Percentiles rank a stretch among this genome's conserved stretches.
These are phyloP conservation scores for Yamagishiella unicocca DNA, from an alignment of 139 green algal species.

Conservation along the genomic window DNA sequence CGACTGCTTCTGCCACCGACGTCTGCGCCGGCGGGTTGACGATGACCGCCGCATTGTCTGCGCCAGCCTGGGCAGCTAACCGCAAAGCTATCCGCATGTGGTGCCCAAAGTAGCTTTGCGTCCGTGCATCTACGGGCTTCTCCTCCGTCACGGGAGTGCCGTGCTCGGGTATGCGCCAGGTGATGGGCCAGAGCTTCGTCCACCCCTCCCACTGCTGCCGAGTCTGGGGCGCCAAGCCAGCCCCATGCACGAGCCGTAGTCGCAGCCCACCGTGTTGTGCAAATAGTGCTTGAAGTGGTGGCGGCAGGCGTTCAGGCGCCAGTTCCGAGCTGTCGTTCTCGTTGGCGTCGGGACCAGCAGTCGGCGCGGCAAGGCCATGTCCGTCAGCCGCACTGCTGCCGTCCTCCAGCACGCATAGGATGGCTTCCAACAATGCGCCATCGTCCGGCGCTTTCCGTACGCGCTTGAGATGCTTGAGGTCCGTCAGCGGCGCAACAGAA, in stretches of 20 bases:
- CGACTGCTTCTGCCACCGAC: slow-evolving; percentile 57
- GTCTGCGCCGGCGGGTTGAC: slow-evolving; percentile 64
- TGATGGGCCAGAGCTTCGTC: slow-evolving; percentile 80
- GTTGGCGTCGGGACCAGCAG: not conserved
- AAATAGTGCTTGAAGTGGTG: not conserved
- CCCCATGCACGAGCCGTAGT: slow-evolving; percentile 55
- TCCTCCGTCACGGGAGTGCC: slow-evolving; percentile 29
- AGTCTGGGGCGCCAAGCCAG: slow-evolving; percentile 62
- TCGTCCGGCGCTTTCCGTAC: slow-evolving; percentile 61
- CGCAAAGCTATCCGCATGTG: slow-evolving; percentile 66
- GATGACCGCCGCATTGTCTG: slow-evolving; percentile 76
- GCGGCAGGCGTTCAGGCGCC: not conserved
- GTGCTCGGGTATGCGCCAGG: slow-evolving; percentile 71
- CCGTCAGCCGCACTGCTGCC: too few relatives aligned
- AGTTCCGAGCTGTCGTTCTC: not conserved
- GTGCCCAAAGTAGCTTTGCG: slow-evolving; percentile 57
- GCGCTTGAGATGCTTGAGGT: slow-evolving; percentile 76
- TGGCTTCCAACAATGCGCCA: slow-evolving; percentile 47
- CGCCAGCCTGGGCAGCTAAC: slow-evolving; percentile 25
- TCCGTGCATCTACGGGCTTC: not conserved
- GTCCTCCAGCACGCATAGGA: slow-evolving; percentile 54
- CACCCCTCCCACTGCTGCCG: slow-evolving; percentile 73
- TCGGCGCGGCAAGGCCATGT: not conserved
- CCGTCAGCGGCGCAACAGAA: slow-evolving; percentile 48
- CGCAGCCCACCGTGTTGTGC: not conserved